Evolutionary conservation across 129 eudicot species (phyloP).

Genomic region (Dittrichia graveolens): DNA sequence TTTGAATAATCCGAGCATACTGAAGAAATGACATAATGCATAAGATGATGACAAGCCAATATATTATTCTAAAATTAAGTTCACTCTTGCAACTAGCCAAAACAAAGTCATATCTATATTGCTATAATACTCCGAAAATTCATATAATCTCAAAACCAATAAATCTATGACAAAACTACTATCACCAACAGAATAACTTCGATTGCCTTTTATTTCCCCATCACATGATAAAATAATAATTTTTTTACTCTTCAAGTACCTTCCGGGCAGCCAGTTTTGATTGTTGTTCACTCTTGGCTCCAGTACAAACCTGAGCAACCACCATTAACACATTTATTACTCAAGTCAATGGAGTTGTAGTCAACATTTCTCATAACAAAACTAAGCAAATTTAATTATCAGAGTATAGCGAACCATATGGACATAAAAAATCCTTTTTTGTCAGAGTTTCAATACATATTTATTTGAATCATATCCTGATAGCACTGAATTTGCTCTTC

Average conservation of each 20-base stretch:
- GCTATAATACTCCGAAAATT: not conserved
- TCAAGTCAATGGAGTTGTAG: not conserved
- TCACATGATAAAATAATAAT: not conserved
- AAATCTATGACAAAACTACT: not conserved
- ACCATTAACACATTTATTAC: conserved; percentile 14
- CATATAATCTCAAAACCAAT: not conserved
- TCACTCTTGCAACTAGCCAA: not conserved
- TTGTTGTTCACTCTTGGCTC: conserved; percentile 95
- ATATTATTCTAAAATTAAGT: not conserved
- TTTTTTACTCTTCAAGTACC: conserved; percentile 45
- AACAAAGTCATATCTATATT: not conserved
- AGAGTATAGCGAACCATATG: not conserved
- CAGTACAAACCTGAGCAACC: conserved; percentile 77
- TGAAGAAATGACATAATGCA: conserved; percentile 24
- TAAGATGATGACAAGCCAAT: not conserved
- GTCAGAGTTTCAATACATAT: not conserved
- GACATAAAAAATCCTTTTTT: not conserved
- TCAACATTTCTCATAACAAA: conserved; percentile 6
- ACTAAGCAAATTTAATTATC: not conserved
- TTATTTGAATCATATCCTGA: not conserved
- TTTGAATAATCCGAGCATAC: conserved; percentile 89
- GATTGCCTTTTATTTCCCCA: not conserved
- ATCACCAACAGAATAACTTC: not conserved
- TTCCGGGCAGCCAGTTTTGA: conserved; percentile 86
- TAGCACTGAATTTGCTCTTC: not conserved